Percentiles rank a stretch among this genome's conserved stretches.
phyloP scores from a whole-genome alignment of 2,329 filamentous ascomycete species.

The Aphanocladium album region DNA sequence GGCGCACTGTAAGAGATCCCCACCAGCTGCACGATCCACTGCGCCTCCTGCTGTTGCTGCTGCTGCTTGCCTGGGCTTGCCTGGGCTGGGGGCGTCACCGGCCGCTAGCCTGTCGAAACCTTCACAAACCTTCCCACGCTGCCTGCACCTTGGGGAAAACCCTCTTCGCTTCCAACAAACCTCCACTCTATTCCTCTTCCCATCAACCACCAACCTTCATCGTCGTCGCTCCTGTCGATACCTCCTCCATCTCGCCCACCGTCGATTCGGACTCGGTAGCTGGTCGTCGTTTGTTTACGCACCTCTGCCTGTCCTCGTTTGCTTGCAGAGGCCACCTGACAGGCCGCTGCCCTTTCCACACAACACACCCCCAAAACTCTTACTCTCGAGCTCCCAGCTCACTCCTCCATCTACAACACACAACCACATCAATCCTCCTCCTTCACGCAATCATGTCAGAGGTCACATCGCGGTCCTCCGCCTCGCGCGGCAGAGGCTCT shows the following conservation, averaged over 20 bases:
- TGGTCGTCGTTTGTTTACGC: conserved; percentile 12
- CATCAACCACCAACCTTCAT: conserved; percentile 11
- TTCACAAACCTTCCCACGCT: conserved; percentile 7
- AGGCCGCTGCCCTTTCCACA: conserved; percentile 24
- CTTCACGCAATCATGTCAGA: conserved; percentile 72
- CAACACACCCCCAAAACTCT: conserved; percentile 14
- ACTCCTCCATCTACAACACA: conserved; percentile 20
- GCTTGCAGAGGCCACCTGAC: conserved; percentile 35
- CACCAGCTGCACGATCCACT: neutral
- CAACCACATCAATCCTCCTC: conserved; percentile 9
- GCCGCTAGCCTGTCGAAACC: conserved; percentile 9
- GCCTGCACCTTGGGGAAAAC: conserved; percentile 9
- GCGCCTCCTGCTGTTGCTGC: too few relatives aligned
- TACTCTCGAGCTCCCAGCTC: conserved; percentile 26
- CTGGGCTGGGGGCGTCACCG: neutral
- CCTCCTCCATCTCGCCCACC: conserved; percentile 7
- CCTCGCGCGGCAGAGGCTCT: conserved; percentile 85
- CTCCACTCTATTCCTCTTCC: conserved; percentile 3
- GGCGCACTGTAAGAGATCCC: neutral
- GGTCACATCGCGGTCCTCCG: conserved; percentile 76
- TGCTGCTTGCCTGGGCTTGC: too few relatives aligned
- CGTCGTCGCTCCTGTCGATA: conserved; percentile 9
- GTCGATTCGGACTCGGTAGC: conserved; percentile 13
- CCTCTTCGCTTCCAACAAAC: conserved; percentile 9
- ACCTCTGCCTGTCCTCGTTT: conserved; percentile 15